A percentile compares a stretch with the other conserved stretches of the same genome.
These are phyloP conservation scores for Sideroxylon spinosum DNA, from an alignment of 179 eudicot species.

Conservation along the genomic window DNA sequence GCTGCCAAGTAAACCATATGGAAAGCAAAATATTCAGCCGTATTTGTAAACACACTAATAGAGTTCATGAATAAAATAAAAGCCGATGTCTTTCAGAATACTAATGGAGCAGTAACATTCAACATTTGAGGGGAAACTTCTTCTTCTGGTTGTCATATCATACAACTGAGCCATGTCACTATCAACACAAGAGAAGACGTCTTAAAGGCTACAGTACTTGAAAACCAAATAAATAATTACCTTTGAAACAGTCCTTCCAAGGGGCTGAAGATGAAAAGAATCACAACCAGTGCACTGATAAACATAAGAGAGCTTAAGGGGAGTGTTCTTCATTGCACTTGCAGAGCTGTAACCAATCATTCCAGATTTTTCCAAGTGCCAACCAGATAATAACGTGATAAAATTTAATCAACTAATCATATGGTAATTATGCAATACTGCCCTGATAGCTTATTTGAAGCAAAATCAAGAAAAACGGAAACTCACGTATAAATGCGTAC, in stretches of 20 bases:
- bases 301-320: constrained; percentile 87
- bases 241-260: constrained; percentile 87
- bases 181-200: neutral
- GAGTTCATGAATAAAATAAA: too few relatives aligned
- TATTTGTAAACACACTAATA: neutral
- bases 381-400: constrained; percentile 2
- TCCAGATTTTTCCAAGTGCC: constrained; percentile 10
- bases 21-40: neutral
- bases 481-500: constrained; percentile 90
- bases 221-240: constrained; percentile 28
- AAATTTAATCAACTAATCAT: neutral
- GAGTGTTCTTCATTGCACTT: constrained; percentile 93
- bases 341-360: constrained; percentile 68
- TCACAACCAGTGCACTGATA: constrained; percentile 96
- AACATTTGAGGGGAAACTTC: neutral
- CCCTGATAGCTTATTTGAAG: neutral
- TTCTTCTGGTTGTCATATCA: neutral
- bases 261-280: constrained; percentile 91
- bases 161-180: neutral
- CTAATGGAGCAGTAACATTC: neutral
- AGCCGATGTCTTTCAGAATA: neutral
- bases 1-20: neutral
- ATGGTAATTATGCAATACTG: neutral
- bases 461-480: constrained; percentile 14
- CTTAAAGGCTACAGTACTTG: neutral